phyloP scores from a whole-genome alignment of 768 basidiomycete genomes.

The Hemileccinum impolitum region DNA sequence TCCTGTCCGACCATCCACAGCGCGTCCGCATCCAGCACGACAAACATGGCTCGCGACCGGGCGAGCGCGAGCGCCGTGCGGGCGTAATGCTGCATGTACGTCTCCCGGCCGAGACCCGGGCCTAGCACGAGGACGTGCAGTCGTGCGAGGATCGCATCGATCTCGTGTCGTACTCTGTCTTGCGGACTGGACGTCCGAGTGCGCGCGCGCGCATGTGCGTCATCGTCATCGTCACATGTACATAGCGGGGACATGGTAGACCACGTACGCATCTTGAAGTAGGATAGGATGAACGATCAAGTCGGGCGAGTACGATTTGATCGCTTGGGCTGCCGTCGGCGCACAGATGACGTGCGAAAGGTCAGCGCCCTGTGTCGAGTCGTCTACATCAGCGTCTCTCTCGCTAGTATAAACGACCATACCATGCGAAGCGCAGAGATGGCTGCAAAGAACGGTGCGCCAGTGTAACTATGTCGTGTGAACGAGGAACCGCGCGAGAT shows the following conservation, averaged over 20 bases:
- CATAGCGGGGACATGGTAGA: background rate
- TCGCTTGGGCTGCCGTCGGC: conserved; percentile 85
- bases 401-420: background rate
- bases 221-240: no score
- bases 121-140: conserved; percentile 93
- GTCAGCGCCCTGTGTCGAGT: conserved; percentile 69
- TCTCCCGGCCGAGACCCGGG: conserved; percentile 89
- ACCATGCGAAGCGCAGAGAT: conserved; percentile 88
- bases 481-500: background rate
- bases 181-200: conserved; percentile 40
- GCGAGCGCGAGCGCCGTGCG: conserved; percentile 74
- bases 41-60: conserved; percentile 68
- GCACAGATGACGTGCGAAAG: conserved; percentile 97
- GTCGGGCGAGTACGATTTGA: conserved; percentile 97
- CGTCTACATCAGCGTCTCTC: background rate
- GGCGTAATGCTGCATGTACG: conserved; percentile 86
- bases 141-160: conserved; percentile 72
- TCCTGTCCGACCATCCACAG: conserved; percentile 81
- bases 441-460: conserved; percentile 94
- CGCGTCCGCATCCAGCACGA: conserved; percentile 94
- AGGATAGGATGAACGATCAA: conserved; percentile 96
- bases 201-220: no score
- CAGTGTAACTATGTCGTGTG: conserved; percentile 69
- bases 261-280: conserved; percentile 56
- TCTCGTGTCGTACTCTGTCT: conserved; percentile 45